Conservation (phyloP, 371 early-diverging fungal genomes). For the Smittium culicis region DNA sequence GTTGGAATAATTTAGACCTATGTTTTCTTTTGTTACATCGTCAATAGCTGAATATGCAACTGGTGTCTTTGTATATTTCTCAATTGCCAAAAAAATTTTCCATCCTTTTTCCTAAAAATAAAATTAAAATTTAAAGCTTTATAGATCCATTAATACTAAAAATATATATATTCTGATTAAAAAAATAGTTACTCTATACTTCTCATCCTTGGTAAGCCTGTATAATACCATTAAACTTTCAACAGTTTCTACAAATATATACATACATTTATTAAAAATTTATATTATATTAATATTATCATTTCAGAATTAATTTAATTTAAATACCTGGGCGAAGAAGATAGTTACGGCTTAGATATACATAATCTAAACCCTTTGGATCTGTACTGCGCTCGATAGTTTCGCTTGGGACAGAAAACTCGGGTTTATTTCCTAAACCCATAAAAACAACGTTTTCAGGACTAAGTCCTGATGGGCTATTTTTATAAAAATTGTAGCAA, state of each 20-base stretch:
- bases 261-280: not conserved
- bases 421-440: not conserved
- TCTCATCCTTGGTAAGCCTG: slow-evolving; percentile 65
- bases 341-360: not conserved
- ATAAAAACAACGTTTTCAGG: slow-evolving; percentile 33
- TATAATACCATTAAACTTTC: slow-evolving; percentile 76
- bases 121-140: too few relatives aligned
- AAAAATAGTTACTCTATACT: slow-evolving; percentile 20
- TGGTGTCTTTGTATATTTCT: slow-evolving; percentile 50
- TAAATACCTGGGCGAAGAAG: not conserved
- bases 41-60: slow-evolving; percentile 65
- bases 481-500: slow-evolving; percentile 46
- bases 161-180: too few relatives aligned
- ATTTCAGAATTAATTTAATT: not conserved
- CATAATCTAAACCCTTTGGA: not conserved
- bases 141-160: too few relatives aligned
- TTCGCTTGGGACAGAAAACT: not conserved
- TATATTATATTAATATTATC: not conserved
- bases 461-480: slow-evolving; percentile 20
- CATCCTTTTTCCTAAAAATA: slow-evolving; percentile 72
- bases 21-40: slow-evolving; percentile 43
- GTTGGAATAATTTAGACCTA: slow-evolving; percentile 51
- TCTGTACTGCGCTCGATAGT: not conserved
- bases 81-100: slow-evolving; percentile 70
- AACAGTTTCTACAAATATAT: slow-evolving; percentile 45